These are phyloP conservation scores for Mucor racemosus DNA, from an alignment of 371 early-diverging fungal species.

Conservation along the genomic window DNA sequence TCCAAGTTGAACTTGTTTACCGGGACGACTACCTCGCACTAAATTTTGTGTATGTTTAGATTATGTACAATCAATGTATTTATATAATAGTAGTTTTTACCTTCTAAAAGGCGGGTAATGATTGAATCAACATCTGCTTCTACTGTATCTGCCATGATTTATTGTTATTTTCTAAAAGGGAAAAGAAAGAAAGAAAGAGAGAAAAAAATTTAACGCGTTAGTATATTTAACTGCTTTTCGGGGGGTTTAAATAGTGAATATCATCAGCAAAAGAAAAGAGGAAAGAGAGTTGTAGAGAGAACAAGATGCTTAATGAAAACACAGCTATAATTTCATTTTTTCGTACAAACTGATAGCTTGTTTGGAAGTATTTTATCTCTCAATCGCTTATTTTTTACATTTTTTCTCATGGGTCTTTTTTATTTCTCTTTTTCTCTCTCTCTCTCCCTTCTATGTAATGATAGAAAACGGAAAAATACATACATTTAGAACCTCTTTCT, in stretches of 20 bases:
- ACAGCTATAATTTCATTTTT: not conserved
- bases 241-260: not conserved
- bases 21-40: conserved; percentile 94
- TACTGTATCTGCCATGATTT: conserved; percentile 30
- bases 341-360: no score
- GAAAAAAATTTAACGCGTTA: conserved; percentile 3
- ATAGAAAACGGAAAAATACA: not conserved
- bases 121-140: conserved; percentile 39
- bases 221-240: not conserved
- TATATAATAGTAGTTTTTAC: conserved; percentile 22
- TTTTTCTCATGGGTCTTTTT: not conserved
- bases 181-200: not conserved
- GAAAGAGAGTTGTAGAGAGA: not conserved
- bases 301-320: not conserved
- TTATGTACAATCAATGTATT: not conserved
- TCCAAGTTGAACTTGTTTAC: conserved; percentile 81
- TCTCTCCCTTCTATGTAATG: not conserved
- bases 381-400: not conserved
- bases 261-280: not conserved
- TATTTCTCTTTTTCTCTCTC: not conserved
- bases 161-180: not conserved
- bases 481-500: not conserved
- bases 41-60: not conserved
- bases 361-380: not conserved
- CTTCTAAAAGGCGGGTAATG: conserved; percentile 37